Evolutionary conservation across 306 rosid genomes (phyloP).

Genomic region (Pterocarpus santalinus): DNA sequence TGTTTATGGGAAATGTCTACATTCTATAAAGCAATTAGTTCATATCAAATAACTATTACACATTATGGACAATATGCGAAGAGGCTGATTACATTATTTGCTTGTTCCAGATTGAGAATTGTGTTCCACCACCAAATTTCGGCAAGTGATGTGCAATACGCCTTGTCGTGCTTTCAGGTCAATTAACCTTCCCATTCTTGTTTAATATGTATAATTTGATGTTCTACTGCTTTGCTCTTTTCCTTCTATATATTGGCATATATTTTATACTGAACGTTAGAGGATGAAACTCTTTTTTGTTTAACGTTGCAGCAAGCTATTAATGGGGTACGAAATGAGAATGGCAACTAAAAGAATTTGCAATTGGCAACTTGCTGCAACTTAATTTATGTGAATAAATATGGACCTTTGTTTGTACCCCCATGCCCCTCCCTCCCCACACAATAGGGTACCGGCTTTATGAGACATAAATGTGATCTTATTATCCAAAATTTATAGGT

Average conservation of each 20-base stretch:
- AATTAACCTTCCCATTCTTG: neutral
- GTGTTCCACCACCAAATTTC: constrained; percentile 92
- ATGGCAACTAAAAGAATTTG: constrained; percentile 53
- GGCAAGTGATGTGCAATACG: constrained; percentile 60
- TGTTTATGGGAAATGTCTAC: neutral
- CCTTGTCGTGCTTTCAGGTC: constrained; percentile 86
- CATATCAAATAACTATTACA: neutral
- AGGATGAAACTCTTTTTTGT: neutral
- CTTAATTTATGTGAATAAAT: neutral
- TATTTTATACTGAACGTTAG: neutral
- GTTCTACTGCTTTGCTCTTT: neutral
- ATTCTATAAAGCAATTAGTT: constrained; percentile 1
- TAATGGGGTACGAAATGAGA: constrained; percentile 59
- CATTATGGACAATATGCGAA: neutral
- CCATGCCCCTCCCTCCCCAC: too few species aligned
- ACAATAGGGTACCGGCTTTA: neutral
- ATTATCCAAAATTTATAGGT: neutral
- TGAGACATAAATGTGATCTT: neutral
- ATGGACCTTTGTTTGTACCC: too few species aligned
- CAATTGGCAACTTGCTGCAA: neutral
- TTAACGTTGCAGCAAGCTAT: constrained; percentile 62
- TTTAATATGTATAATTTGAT: neutral
- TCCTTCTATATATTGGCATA: neutral
- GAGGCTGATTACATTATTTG: constrained; percentile 17
- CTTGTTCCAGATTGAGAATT: constrained; percentile 68